These are phyloP conservation scores for Closterium sp. DNA, from an alignment of 139 green algal genomes.

Conservation along the genomic window DNA sequence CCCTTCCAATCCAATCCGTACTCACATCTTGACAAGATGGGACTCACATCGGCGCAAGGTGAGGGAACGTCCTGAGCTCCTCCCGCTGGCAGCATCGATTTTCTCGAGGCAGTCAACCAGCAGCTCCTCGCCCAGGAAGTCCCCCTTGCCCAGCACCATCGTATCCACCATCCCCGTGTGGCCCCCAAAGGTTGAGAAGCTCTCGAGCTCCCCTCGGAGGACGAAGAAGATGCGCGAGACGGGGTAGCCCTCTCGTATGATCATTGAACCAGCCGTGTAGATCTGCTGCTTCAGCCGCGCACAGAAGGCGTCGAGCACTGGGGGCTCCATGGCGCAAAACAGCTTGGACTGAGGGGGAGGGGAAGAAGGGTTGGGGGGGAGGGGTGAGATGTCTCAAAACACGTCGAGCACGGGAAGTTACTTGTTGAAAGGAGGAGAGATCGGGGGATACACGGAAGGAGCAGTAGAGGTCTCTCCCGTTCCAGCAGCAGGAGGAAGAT, in stretches of 20 bases:
- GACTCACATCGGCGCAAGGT: too few species aligned
- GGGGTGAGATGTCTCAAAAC: too few species aligned
- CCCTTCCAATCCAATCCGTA: too few species aligned
- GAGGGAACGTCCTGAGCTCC: not conserved
- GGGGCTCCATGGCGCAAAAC: slow-evolving; percentile 3
- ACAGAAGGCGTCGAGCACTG: slow-evolving; percentile 18
- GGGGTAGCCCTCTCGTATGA: slow-evolving; percentile 20
- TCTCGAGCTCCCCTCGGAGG: slow-evolving; percentile 10
- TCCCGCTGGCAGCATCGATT: not conserved
- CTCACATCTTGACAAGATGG: not conserved
- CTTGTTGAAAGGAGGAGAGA: too few species aligned
- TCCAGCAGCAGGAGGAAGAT: slow-evolving; percentile 19
- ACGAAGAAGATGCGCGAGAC: slow-evolving; percentile 28
- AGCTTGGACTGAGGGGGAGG: not conserved
- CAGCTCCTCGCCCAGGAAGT: slow-evolving; percentile 30
- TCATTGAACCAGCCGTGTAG: not conserved
- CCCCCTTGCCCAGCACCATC: not conserved
- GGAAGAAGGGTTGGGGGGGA: not conserved
- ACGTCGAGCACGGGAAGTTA: too few species aligned
- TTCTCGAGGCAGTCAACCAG: not conserved
- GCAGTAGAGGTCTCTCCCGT: too few species aligned
- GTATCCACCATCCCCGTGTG: slow-evolving; percentile 15
- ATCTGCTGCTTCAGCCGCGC: slow-evolving; percentile 9
- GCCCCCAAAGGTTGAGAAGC: not conserved
- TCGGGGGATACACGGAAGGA: too few species aligned